Percentiles rank a stretch among this genome's conserved stretches.
These are phyloP conservation scores for Rehmannia glutinosa DNA, from an alignment of 257 asterid genomes.

Conservation along the genomic window DNA sequence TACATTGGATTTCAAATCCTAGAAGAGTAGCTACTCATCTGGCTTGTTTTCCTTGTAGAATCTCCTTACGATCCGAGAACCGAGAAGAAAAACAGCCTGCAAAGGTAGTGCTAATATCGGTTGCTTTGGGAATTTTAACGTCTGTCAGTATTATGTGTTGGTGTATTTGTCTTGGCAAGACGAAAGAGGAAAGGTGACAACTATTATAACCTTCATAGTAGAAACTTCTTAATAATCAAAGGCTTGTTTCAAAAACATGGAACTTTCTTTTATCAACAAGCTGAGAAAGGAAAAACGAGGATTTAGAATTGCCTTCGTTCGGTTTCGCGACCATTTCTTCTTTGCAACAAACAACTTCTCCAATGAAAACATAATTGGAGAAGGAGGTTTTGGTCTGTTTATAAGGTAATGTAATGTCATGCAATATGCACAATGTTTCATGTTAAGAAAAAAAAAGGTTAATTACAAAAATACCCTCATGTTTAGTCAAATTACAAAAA, in stretches of 20 bases:
- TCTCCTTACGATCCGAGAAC: background rate
- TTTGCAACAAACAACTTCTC: too few species aligned
- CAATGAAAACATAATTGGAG: too few species aligned
- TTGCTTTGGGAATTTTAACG: background rate
- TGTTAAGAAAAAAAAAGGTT: too few species aligned
- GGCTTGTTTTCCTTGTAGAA: background rate
- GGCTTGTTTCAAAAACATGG: background rate
- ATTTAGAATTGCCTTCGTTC: too few species aligned
- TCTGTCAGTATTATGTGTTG: background rate
- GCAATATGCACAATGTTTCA: too few species aligned
- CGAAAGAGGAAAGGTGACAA: conserved; percentile 7
- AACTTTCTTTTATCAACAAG: background rate
- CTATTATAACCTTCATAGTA: background rate
- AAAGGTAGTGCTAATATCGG: background rate
- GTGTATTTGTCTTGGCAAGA: background rate
- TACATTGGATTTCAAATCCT: too few species aligned
- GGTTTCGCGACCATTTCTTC: too few species aligned
- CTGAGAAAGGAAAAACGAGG: background rate
- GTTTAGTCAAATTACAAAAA: too few species aligned
- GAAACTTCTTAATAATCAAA: background rate
- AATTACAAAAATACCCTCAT: too few species aligned
- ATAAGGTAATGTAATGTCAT: too few species aligned
- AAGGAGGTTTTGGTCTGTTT: too few species aligned
- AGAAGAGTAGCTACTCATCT: background rate
- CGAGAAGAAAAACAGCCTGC: background rate